A percentile compares a stretch with the other conserved stretches of the same genome.
phyloP scores from a whole-genome alignment of 345 rosid genomes.

The Nephelium lappaceum region DNA sequence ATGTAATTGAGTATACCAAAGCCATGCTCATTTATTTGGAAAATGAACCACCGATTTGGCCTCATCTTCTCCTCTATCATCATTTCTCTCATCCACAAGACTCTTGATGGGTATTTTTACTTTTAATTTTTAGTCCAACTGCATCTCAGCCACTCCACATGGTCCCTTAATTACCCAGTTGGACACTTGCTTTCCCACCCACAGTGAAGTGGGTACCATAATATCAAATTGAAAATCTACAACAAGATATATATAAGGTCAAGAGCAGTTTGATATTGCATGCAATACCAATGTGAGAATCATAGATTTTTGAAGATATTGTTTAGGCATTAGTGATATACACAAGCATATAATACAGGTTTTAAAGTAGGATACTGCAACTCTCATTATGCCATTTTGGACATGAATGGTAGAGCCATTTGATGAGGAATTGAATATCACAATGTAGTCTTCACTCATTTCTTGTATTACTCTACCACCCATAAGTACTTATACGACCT shows the following conservation, averaged over 20 bases:
- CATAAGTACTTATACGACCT: slow-evolving; percentile 29
- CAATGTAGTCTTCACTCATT: slow-evolving; percentile 35
- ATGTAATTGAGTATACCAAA: slow-evolving; percentile 47
- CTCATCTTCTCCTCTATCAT: slow-evolving; percentile 31
- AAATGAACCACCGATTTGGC: slow-evolving; percentile 39
- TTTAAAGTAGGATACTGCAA: neutral
- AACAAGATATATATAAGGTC: neutral
- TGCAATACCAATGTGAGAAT: neutral
- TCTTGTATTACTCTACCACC: slow-evolving; percentile 32
- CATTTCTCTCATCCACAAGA: slow-evolving; percentile 25
- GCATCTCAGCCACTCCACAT: slow-evolving; percentile 35
- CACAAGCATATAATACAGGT: neutral
- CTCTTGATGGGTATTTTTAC: slow-evolving; percentile 23
- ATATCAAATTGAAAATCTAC: neutral
- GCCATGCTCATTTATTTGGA: slow-evolving; percentile 35
- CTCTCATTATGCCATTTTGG: slow-evolving; percentile 30
- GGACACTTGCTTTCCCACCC: slow-evolving; percentile 21
- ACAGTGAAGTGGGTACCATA: neutral
- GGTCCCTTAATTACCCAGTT: slow-evolving; percentile 27
- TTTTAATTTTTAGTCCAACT: slow-evolving; percentile 22
- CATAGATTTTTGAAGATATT: neutral
- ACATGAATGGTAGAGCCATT: slow-evolving; percentile 16
- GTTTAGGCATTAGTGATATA: neutral
- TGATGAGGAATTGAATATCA: slow-evolving; percentile 36
- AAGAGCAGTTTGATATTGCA: neutral